phyloP scores from a whole-genome alignment of 176 grass and related monocot genomes.

The Hsuehochloa calcarea region DNA sequence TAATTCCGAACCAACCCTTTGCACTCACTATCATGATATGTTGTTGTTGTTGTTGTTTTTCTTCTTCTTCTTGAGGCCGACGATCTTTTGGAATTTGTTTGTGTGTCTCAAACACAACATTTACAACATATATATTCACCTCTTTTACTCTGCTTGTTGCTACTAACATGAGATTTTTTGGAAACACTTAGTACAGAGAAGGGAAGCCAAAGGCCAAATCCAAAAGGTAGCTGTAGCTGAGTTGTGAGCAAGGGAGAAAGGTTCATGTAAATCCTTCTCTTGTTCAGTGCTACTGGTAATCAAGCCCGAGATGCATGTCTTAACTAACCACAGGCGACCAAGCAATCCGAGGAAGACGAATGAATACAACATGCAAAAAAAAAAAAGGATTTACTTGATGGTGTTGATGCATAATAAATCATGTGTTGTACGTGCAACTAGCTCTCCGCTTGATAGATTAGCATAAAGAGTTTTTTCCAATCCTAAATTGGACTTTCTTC shows the following conservation, averaged over 20 bases:
- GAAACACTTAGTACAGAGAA: background rate
- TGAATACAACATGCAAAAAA: too few relatives aligned
- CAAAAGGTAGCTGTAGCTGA: slow-evolving; percentile 9
- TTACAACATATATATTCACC: background rate
- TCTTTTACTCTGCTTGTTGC: background rate
- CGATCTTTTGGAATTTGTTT: too few relatives aligned
- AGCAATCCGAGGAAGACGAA: too few relatives aligned
- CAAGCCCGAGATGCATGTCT: too few relatives aligned
- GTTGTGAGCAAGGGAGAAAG: background rate
- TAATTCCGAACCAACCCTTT: too few relatives aligned
- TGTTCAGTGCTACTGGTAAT: background rate
- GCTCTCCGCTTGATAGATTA: background rate
- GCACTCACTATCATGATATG: too few relatives aligned
- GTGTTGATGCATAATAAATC: too few relatives aligned
- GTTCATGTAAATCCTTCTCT: background rate
- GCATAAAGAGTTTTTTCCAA: background rate
- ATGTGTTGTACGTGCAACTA: background rate
- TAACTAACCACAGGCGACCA: too few relatives aligned
- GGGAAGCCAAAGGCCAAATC: background rate
- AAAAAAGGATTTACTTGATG: too few relatives aligned
- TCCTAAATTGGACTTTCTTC: too few relatives aligned
- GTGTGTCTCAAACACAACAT: background rate
- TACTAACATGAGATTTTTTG: slow-evolving; percentile 12
- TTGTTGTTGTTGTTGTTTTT: too few relatives aligned
- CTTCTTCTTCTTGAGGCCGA: too few relatives aligned